Conservation (phyloP, 2,329 filamentous ascomycete genomes). For the Ascochyta clinopodiicola region DNA sequence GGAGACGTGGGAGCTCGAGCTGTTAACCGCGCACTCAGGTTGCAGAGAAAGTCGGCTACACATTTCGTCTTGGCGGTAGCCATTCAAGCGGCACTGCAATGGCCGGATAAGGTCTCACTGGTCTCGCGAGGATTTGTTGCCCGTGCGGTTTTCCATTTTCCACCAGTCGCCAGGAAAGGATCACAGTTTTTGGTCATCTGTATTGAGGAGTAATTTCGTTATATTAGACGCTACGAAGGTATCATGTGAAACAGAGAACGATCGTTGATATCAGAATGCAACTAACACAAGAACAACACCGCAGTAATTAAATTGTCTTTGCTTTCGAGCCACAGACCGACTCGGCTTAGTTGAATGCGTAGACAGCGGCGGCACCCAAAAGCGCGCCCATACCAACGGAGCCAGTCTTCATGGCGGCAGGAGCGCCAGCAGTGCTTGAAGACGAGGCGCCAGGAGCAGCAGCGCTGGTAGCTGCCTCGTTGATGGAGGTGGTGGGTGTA, state of each 20-base stretch:
- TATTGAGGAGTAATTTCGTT: neutral
- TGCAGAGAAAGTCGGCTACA: neutral
- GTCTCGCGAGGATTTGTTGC: no score
- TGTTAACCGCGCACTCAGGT: neutral
- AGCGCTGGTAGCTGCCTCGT: constrained; percentile 41
- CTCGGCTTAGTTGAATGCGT: constrained; percentile 25
- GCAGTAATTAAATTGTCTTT: neutral
- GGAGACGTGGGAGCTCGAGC: neutral
- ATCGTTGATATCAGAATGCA: neutral
- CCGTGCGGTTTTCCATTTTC: neutral
- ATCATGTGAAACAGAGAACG: neutral
- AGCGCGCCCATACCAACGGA: constrained; percentile 56
- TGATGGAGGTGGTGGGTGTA: constrained; percentile 52
- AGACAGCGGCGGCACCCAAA: constrained; percentile 54
- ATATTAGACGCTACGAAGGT: neutral
- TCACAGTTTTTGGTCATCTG: neutral
- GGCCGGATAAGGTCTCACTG: no score
- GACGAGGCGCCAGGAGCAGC: constrained; percentile 26
- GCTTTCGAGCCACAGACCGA: neutral
- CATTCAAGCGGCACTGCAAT: no score
- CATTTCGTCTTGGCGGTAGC: no score
- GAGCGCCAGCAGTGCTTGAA: constrained; percentile 25
- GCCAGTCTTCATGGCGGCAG: constrained; percentile 46
- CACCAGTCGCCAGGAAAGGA: neutral
- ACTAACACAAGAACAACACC: neutral